Base-by-base conservation (phyloP, 2,329 filamentous ascomycete genomes). In the Aspergillus sp. region DNA sequence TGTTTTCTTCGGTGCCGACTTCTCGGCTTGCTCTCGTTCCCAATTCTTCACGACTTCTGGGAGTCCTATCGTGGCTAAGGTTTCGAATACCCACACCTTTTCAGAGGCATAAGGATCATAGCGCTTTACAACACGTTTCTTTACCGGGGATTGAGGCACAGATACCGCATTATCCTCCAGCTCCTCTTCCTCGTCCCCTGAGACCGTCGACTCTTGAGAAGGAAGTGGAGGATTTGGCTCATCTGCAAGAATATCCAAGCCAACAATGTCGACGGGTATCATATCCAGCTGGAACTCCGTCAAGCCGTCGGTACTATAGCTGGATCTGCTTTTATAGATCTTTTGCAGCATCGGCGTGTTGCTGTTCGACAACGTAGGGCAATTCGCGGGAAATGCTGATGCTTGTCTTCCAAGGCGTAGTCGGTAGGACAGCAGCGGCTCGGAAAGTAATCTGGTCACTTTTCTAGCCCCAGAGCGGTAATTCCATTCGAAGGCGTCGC, bases 401-500 rank as follows among this genome's bases (percentile, higher is more conserved):
- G 65, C 81, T 74, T 68, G 73, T 65, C 66, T 65, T 41, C 67
- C 68, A 43, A 74, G 69, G 64, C 70, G 69, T 69, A 82, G 64
- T 88, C 80, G 62, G 84, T 87, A 62, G 84, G 85, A 13, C 87
- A 98, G 80, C 1, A 98, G 78, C 7, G 89, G 87, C 10, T 92
- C 91, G 0, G 92, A 90, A 10, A 98, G 79, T 28, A 91, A 89
- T 13, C 89, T 86, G 28, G 97, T 88, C 62, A 97, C 91, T 70
- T 97, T 96, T 70, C 90, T 85, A 15, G 93, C 92, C 0, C 93
- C 94, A 54, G 84, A 84, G 28, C 88, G 85, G 67, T 88, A 89
- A 4, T 84, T 86, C 95, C 95, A 99, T 61, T 93, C 92, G 66
- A 99, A 96, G 0, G 89, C 89, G 64, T 96, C 88, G 1, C 84